Conservation (phyloP, 768 basidiomycete genomes). For the Boletus pseudo-olivaceus region DNA sequence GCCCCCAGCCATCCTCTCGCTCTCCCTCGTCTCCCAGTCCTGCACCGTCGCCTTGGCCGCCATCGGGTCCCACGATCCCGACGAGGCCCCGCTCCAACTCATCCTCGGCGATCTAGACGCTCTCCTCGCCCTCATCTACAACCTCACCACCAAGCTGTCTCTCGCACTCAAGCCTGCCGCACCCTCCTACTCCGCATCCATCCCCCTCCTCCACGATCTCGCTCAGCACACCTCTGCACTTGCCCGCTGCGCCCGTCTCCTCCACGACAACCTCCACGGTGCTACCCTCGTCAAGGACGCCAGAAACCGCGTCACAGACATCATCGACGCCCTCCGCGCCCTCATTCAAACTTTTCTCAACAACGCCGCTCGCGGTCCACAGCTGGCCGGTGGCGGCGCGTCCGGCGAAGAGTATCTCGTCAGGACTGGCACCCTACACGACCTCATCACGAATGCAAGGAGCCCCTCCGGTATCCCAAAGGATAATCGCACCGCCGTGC, state of each 20-base stretch:
- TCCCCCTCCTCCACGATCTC: conserved; percentile 52
- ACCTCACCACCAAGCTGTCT: conserved; percentile 56
- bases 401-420: conserved; percentile 49
- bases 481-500: conserved; percentile 57
- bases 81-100: conserved; percentile 24
- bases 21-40: conserved; percentile 13
- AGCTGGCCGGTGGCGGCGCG: conserved; percentile 10
- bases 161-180: conserved; percentile 58
- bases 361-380: conserved; percentile 25
- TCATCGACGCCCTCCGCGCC: conserved; percentile 42
- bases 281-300: conserved; percentile 45
- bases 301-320: conserved; percentile 35
- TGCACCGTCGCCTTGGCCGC: conserved; percentile 20
- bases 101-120: conserved; percentile 56
- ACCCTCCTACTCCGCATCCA: conserved; percentile 49
- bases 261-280: conserved; percentile 42
- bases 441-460: conserved; percentile 51
- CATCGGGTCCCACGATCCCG: not conserved
- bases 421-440: conserved; percentile 58
- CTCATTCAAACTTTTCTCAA: conserved; percentile 45
- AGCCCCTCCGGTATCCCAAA: conserved; percentile 46
- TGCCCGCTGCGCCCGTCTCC: conserved; percentile 46
- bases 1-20: conserved; percentile 7
- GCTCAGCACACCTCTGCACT: conserved; percentile 46
- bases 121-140: conserved; percentile 55